Conservation (phyloP, 257 asterid species). For the Solanum acaule region DNA sequence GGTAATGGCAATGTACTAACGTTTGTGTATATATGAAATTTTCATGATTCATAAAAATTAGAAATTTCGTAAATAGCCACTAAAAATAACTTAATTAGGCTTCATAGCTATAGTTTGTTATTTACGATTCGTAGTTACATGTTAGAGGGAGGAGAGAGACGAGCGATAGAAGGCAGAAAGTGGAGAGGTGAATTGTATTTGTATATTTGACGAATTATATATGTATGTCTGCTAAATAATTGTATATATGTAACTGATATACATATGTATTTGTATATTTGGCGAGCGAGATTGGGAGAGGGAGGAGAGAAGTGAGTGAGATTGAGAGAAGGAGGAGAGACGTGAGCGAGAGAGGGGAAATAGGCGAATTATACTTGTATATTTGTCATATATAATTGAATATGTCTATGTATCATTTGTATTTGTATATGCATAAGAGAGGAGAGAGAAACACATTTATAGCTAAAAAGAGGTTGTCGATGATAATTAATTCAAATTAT, state of each 20-base stretch:
- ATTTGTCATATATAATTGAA: no score
- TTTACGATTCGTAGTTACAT: background rate
- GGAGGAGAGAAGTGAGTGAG: background rate
- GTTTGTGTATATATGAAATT: no score
- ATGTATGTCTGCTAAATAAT: no score
- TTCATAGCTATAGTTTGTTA: background rate
- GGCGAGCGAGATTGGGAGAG: background rate
- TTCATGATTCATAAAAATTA: no score
- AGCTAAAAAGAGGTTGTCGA: rapidly evolving
- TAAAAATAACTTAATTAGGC: background rate
- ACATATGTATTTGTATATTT: no score
- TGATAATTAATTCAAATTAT: background rate
- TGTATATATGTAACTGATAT: no score
- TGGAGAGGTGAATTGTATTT: no score
- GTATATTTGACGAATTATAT: no score
- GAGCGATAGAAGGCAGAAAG: no score
- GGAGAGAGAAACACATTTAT: background rate
- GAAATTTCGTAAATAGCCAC: no score
- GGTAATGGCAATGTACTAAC: background rate
- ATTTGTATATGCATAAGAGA: no score
- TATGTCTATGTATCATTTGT: background rate
- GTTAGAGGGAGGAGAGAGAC: background rate
- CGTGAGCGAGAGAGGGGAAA: no score
- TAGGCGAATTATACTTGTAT: background rate
- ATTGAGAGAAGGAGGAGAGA: background rate